Conservation (phyloP, 1,139 yeast genomes). For the Suhomyces guaymorum region DNA sequence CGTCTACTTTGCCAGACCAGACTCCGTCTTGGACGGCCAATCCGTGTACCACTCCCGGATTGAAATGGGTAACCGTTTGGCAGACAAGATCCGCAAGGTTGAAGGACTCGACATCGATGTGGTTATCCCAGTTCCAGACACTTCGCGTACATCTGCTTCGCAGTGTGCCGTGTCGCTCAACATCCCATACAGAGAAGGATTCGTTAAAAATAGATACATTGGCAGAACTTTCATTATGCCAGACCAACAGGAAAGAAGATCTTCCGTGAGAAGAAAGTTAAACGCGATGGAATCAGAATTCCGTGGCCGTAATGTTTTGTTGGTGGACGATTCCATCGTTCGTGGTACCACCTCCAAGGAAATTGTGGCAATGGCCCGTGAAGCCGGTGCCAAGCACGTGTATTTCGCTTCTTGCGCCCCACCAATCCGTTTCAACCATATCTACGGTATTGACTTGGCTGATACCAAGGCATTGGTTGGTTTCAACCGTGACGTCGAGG, state of each 20-base stretch:
- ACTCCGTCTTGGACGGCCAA: constrained; percentile 91
- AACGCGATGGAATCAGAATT: constrained; percentile 97
- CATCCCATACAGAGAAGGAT: constrained; percentile 93
- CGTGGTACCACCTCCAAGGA: constrained; percentile 97
- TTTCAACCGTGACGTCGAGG: constrained; percentile 68
- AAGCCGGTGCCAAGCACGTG: constrained; percentile 93
- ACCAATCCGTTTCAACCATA: constrained; percentile 91
- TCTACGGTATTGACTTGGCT: constrained; percentile 95
- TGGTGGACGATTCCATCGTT: constrained; percentile 96
- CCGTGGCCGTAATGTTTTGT: constrained; percentile 77
- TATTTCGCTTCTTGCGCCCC: constrained; percentile 98
- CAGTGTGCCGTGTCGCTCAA: constrained; percentile 84
- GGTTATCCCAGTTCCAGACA: constrained; percentile 97
- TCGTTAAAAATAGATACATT: constrained; percentile 92
- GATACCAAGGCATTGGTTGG: constrained; percentile 95
- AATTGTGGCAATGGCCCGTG: constrained; percentile 95
- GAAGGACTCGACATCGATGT: constrained; percentile 74
- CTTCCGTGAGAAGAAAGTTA: constrained; percentile 89
- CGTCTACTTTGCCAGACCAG: constrained; percentile 97
- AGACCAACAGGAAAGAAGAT: constrained; percentile 89
- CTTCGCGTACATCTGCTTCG: constrained; percentile 90
- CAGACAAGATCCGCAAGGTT: constrained; percentile 63
- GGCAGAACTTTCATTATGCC: constrained; percentile 99
- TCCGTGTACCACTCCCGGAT: constrained; percentile 91
- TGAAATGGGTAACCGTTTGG: constrained; percentile 91